phyloP scores from a whole-genome alignment of 345 rosid species.

The Salix arbutifolia region DNA sequence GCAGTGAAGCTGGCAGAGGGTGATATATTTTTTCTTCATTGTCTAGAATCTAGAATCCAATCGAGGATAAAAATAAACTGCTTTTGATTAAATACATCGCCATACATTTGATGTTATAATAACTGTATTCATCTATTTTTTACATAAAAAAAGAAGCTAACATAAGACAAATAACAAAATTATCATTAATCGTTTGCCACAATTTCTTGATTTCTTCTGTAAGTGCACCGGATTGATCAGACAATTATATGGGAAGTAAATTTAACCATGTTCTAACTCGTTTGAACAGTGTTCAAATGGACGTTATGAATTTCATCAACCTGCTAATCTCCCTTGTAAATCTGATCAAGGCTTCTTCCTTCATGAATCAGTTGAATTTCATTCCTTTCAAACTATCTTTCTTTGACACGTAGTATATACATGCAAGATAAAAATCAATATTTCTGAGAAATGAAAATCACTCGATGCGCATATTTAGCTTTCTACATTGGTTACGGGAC shows the following conservation, averaged over 20 bases:
- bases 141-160: background rate
- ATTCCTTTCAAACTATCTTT: background rate
- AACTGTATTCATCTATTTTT: background rate
- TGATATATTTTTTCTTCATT: background rate
- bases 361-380: background rate
- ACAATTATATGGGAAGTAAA: background rate
- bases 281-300: background rate
- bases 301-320: background rate
- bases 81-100: background rate
- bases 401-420: background rate
- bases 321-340: background rate
- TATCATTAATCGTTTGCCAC: background rate
- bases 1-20: background rate
- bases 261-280: background rate
- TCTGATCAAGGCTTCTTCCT: background rate
- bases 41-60: background rate
- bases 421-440: background rate
- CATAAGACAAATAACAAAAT: background rate
- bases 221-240: background rate
- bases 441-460: background rate
- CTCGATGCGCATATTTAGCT: conserved; percentile 10
- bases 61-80: too few species aligned
- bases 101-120: background rate
- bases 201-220: background rate
- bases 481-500: conserved; percentile 66